Evolutionary conservation across 306 rosid genomes (phyloP), one percentile per base, ranked within the genome.

Genomic region (Vicia villosa): DNA sequence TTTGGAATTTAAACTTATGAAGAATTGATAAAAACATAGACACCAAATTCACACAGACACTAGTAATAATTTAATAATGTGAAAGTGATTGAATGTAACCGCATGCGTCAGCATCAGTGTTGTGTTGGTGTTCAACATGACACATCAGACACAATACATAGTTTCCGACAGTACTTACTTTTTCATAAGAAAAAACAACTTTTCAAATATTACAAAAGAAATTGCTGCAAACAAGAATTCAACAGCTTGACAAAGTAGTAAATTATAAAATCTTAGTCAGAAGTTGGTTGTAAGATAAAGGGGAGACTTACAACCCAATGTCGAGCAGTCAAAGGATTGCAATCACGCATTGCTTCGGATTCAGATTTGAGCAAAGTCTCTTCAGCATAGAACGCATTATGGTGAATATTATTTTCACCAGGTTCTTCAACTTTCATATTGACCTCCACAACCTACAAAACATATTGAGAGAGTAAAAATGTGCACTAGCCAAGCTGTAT

Each of bases 361-460:
- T 91, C 97, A 66, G 90, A 85, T 72, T 74, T 83, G 32, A 91
- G 91, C 73, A 89, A 79, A 26, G 88, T 89, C 81, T 91, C 96
- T 72, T 91, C 90, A 0, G 97, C 97, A 80, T 87, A 89, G 80
- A 91, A 91, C 42, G 96, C 97, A 69, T 91, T 91, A 62, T 81
- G 85, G 72, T 91, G 97, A 68, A 91, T 87, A 62, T 91, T 91
- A 69, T 84, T 82, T 80, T 89, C 91, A 57, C 97, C 97, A 60
- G 96, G 91, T 63, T 86, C 83, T 80, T 91, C 97, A 68, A 89
- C 84, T 72, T 84, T 91, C 68, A 91, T 81, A 77, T 91, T 60
- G 67, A 91, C 82, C 83, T 91, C 97, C 79, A 89, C 96, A 43
- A 91, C 97, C 97, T 91, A 74, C 77, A 54, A 24, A 78, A 37